Evolutionary conservation across 768 basidiomycete genomes (phyloP).

Genomic region (Pleurotus giganteus): DNA sequence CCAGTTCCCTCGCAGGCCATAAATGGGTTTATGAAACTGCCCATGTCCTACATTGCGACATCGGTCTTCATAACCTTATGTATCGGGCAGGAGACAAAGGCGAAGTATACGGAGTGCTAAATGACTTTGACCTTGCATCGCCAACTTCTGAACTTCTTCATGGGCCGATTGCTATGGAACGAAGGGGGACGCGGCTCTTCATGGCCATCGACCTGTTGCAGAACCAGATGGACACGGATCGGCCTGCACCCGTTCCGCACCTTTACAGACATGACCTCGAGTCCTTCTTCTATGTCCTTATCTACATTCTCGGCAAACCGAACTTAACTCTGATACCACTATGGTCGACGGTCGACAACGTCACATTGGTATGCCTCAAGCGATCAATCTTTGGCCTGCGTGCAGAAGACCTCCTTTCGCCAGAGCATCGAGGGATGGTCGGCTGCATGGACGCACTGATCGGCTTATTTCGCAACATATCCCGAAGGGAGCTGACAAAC

Average conservation of each 20-base stretch:
- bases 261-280: constrained; percentile 3
- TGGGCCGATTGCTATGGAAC: not conserved
- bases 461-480: no score
- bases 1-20: not conserved
- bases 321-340: no score
- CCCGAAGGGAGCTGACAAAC: no score
- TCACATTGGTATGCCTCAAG: no score
- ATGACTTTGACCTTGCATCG: constrained; percentile 7
- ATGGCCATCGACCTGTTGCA: constrained; percentile 2
- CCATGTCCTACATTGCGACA: not conserved
- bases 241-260: not conserved
- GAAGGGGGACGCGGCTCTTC: not conserved
- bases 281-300: not conserved
- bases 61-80: constrained; percentile 1
- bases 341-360: no score
- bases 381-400: no score
- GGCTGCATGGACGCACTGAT: no score
- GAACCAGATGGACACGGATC: no score
- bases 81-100: not conserved
- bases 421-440: no score
- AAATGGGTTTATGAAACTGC: not conserved
- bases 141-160: not conserved
- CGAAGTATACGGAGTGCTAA: not conserved
- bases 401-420: no score
- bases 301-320: no score